Evolutionary conservation across 345 rosid species (phyloP), one percentile per base, ranked within the genome.

Genomic region (Populus deltoides): DNA sequence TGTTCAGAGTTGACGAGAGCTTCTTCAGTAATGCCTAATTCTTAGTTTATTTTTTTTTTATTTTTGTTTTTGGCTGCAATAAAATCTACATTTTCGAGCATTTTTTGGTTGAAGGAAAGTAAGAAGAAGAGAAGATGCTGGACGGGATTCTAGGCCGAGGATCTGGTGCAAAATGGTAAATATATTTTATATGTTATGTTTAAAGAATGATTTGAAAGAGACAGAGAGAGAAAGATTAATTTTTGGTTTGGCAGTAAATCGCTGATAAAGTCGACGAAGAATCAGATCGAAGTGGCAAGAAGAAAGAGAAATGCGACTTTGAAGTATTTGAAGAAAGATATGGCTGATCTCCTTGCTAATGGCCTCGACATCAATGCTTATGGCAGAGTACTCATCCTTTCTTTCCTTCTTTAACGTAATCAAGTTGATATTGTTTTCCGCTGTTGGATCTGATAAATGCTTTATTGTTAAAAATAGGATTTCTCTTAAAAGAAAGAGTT

Each of bases 131-230:
- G 53, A 86, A 85, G 86, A 95, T 95, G 99, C 89, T 95, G 77
- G 97, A 89, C 88, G 97, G 94, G 29, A 67, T 96, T 72, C 82
- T 92, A 76, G 97, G 95, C 29, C 94, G 98, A 45, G 97, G 99
- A 53, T 90, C 90, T 74, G 81, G 88, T 49, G 61, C 95, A 25
- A 93, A 90, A 85, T 88, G 98, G 98, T 96, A 81, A 68, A 79
- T 68, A 6, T 73, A 39, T 12, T 41, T 29, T 41, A 20, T 80
- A 11, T 20, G 16, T 43, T 27, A 15, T 2, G 1, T 27, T 66
- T 18, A 47, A 47, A 47, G 6, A 47, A 16, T 47, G 17, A 47
- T 15, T 47, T 47, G 53, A 47, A 47, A 16, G 53, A 39, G 43
- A 39, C 36, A 4, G 43, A 47, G 18, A 0, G 51, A 45, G 51